Conservation (phyloP, 495 filamentous ascomycete genomes). For the Pyronema domesticum region DNA sequence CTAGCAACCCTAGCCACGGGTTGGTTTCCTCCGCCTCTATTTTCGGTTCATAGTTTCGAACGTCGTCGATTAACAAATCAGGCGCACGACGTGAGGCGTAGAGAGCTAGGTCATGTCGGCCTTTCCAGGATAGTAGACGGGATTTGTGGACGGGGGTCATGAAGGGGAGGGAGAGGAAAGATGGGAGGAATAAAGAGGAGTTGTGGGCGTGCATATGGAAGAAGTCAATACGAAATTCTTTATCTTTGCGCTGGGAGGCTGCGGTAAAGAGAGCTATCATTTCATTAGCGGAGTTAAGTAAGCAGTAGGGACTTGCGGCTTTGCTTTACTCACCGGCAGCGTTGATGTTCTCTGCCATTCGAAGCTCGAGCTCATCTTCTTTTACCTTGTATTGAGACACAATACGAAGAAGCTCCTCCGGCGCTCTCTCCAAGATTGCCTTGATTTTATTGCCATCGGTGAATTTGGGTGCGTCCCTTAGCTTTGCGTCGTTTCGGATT, state of each 20-base stretch:
- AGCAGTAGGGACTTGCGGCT: neutral
- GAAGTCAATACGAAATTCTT: constrained; percentile 60
- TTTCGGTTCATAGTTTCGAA: constrained; percentile 33
- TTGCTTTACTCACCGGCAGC: constrained; percentile 30
- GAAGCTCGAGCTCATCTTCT: constrained; percentile 45
- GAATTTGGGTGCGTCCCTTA: constrained; percentile 33
- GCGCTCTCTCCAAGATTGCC: constrained; percentile 43
- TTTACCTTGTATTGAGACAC: constrained; percentile 41
- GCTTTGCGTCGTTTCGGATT: constrained; percentile 35
- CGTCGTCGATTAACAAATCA: constrained; percentile 34
- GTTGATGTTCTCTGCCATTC: constrained; percentile 62
- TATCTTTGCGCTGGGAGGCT: constrained; percentile 42
- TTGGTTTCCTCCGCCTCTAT: constrained; percentile 15
- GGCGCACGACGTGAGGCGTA: constrained; percentile 43
- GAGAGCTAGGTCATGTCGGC: constrained; percentile 40
- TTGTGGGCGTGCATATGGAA: constrained; percentile 58
- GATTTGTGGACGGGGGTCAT: constrained; percentile 32
- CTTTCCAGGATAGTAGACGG: constrained; percentile 49
- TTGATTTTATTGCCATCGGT: constrained; percentile 44
- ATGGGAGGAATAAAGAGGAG: constrained; percentile 42
- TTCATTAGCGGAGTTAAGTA: neutral
- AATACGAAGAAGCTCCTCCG: constrained; percentile 42
- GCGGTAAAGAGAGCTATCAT: constrained; percentile 41
- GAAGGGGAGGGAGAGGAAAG: constrained; percentile 30
- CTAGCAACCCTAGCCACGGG: constrained; percentile 39